These are phyloP conservation scores for Pyracantha coccinea DNA, from an alignment of 331 rosid species.

Conservation along the genomic window DNA sequence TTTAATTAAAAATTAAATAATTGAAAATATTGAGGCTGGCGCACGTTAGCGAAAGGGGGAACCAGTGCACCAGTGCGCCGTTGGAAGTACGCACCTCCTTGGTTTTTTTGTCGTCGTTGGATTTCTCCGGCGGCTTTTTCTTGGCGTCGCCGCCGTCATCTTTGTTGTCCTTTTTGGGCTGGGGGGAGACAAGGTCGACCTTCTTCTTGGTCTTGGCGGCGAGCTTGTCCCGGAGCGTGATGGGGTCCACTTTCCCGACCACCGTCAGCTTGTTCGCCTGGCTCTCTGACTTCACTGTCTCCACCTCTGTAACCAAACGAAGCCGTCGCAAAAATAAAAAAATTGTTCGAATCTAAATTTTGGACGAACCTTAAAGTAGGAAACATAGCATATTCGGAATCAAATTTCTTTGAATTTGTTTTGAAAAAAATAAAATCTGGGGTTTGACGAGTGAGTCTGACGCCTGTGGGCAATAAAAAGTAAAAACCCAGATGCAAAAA, in stretches of 20 bases:
- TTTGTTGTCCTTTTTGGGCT: conserved; percentile 40
- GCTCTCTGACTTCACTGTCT: conserved; percentile 41
- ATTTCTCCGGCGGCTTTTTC: conserved; percentile 36
- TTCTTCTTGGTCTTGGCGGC: conserved; percentile 56
- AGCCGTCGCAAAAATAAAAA: too few relatives aligned
- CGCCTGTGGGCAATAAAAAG: background rate
- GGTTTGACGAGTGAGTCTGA: too few relatives aligned
- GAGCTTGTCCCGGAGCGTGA: conserved; percentile 37
- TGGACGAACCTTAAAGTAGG: background rate
- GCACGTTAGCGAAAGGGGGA: conserved; percentile 7
- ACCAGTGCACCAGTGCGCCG: background rate
- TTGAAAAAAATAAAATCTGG: background rate
- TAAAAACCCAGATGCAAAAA: background rate
- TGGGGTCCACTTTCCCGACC: conserved; percentile 64
- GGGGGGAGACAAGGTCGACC: conserved; percentile 51
- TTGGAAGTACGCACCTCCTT: conserved; percentile 38
- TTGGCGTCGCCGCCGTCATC: conserved; percentile 11
- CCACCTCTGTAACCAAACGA: conserved; percentile 30
- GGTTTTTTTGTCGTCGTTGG: conserved; percentile 31
- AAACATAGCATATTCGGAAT: background rate
- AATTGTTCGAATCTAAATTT: background rate
- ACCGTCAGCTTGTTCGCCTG: conserved; percentile 54
- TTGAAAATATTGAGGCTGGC: too few relatives aligned
- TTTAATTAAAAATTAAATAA: background rate
- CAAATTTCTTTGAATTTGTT: background rate